Conservation (phyloP, 306 rosid species). For the Ormosia emarginata region DNA sequence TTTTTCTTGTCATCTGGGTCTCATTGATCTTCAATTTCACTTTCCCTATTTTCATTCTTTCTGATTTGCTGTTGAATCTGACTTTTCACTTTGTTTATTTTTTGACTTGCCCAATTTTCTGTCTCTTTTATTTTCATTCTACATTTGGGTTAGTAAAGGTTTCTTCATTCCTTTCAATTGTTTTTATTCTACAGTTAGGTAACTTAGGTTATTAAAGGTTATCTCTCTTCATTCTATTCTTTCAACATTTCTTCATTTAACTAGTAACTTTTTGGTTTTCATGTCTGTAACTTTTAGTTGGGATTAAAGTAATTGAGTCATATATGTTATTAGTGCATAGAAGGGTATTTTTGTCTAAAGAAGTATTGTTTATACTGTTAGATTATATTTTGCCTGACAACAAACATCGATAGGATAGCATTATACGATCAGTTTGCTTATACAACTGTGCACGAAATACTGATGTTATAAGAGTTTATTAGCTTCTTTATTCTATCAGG, state of each 20-base stretch:
- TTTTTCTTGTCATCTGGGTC: background rate
- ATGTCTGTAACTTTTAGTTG: background rate
- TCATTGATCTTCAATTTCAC: background rate
- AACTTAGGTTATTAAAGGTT: background rate
- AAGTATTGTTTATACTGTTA: background rate
- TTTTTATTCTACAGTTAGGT: background rate
- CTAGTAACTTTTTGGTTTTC: background rate
- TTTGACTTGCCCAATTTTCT: background rate
- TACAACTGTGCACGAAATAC: background rate
- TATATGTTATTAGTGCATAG: background rate
- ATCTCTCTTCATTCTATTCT: background rate
- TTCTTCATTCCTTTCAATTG: background rate
- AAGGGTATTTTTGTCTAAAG: background rate
- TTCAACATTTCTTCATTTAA: background rate
- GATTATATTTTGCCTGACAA: background rate
- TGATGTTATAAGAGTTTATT: background rate
- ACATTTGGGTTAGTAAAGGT: background rate
- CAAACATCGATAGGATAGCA: background rate
- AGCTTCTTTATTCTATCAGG: background rate
- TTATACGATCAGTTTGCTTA: background rate
- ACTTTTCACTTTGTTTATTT: background rate
- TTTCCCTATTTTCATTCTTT: background rate
- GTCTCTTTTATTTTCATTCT: background rate
- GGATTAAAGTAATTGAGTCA: background rate
- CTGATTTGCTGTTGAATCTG: constrained; percentile 6